Evolutionary conservation across 257 asterid genomes (phyloP), one percentile per base, ranked within the genome.

Genomic region (Scutellaria barbata): DNA sequence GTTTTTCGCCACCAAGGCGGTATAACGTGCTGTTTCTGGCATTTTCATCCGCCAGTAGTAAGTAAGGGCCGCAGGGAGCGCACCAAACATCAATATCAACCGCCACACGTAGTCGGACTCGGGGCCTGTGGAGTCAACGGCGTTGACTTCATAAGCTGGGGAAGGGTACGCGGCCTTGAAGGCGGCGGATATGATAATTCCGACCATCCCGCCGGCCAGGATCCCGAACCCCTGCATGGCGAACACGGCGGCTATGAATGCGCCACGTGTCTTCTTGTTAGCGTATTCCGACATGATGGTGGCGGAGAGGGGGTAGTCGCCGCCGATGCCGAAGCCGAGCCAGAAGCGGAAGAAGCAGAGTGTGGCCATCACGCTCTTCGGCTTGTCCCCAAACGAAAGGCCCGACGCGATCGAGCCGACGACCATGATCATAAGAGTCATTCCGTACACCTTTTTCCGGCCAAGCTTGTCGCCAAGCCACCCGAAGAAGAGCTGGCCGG

Each of bases 211-310:
- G 8, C 89, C 80, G 1, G 82, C 18, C 55, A 84, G 67, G 13
- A 84, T 84, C 9, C 89, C 89, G n/a, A 84, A 84, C 1, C 89
- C 89, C 41, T 84, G 89, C 89, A 84, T 84, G 0, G 89, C 89
- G 10, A 84, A 84, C 12, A 81, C 89, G 0, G 89, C 86, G 7
- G 89, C 85, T 0, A 84, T 84, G 55, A 81, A 84, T 0, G 86
- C 89, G 5, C 88, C 86, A 17, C 88, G 86, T 0, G 88, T 84
- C 75, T 76, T 78, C 39, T 84, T 84, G 12, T 84, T 84, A 0
- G 89, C 86, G n/a, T 84, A 84, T 5, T 84, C 86, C 0, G 89
- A 84, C 89, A 84, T 84, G 63, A 84, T 81, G 7, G 86, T 84
- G 45, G 89, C 89, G 4, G 89, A 85, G 35, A 85, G 80, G 0